Evolutionary conservation across 495 filamentous ascomycete species (phyloP).

Genomic region (Penicillium odoratum): DNA sequence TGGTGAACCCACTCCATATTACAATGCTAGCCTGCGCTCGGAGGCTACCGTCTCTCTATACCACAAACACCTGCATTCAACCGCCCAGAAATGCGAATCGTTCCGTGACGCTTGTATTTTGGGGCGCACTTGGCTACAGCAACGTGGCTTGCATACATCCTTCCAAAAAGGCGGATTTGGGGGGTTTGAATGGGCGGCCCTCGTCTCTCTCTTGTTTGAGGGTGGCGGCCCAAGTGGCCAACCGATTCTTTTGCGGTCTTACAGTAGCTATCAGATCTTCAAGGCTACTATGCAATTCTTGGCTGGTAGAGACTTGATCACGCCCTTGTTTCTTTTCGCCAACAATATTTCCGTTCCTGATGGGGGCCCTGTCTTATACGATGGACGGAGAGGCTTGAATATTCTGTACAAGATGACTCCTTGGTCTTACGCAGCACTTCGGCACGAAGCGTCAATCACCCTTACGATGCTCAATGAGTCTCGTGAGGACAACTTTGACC

Average conservation of each 20-base stretch:
- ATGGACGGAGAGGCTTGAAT: conserved; percentile 72
- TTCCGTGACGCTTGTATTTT: conserved; percentile 84
- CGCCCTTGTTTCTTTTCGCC: conserved; percentile 57
- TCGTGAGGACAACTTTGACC: conserved; percentile 76
- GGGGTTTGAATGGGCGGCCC: conserved; percentile 81
- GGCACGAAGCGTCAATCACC: conserved; percentile 69
- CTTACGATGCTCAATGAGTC: conserved; percentile 71
- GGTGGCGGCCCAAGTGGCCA: conserved; percentile 68
- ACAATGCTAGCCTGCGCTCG: conserved; percentile 82
- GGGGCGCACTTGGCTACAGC: conserved; percentile 83
- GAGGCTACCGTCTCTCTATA: conserved; percentile 73
- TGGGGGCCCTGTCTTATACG: conserved; percentile 53
- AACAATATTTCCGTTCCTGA: conserved; percentile 31
- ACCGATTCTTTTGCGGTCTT: conserved; percentile 69
- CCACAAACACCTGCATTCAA: conserved; percentile 65
- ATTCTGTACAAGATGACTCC: conserved; percentile 87
- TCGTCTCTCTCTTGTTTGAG: conserved; percentile 79
- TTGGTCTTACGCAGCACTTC: conserved; percentile 74
- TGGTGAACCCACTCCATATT: conserved; percentile 69
- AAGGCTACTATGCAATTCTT: conserved; percentile 87
- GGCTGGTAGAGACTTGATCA: conserved; percentile 65
- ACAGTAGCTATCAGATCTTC: conserved; percentile 92
- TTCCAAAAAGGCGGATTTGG: conserved; percentile 84
- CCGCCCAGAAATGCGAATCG: conserved; percentile 63
- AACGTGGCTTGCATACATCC: conserved; percentile 72